Conservation (phyloP, 2,329 filamentous ascomycete species). For the Cercospora sp. region DNA sequence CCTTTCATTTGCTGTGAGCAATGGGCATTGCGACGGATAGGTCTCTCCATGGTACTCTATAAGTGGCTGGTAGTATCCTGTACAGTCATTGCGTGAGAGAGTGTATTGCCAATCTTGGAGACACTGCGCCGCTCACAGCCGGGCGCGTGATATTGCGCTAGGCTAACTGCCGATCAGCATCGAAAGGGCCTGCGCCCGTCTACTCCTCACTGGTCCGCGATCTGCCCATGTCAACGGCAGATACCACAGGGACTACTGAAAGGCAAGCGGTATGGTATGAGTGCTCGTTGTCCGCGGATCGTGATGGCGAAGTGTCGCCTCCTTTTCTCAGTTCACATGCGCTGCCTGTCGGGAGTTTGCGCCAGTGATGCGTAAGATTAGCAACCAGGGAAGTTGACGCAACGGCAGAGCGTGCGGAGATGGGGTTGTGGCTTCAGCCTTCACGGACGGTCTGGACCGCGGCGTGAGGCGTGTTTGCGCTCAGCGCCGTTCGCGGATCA, state of each 20-base stretch:
- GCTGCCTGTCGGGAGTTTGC: background rate
- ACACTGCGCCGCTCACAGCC: background rate
- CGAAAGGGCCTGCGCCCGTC: background rate
- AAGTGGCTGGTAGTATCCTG: background rate
- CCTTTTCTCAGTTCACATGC: background rate
- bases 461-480: background rate
- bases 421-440: background rate
- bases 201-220: background rate
- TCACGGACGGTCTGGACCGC: background rate
- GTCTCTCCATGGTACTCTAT: background rate
- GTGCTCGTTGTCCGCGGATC: background rate
- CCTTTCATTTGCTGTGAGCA: constrained; percentile 1
- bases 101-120: constrained; percentile 11
- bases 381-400: background rate
- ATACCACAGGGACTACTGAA: background rate
- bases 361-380: background rate
- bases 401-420: background rate
- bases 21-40: background rate
- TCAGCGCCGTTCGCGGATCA: background rate
- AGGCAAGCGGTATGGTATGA: background rate
- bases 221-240: background rate
- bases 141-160: constrained; percentile 5
- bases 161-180: constrained; percentile 7
- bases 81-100: constrained; percentile 1
- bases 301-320: background rate